Base-by-base conservation (phyloP, 2,329 filamentous ascomycete genomes). In the Xylariaceae sp. region DNA sequence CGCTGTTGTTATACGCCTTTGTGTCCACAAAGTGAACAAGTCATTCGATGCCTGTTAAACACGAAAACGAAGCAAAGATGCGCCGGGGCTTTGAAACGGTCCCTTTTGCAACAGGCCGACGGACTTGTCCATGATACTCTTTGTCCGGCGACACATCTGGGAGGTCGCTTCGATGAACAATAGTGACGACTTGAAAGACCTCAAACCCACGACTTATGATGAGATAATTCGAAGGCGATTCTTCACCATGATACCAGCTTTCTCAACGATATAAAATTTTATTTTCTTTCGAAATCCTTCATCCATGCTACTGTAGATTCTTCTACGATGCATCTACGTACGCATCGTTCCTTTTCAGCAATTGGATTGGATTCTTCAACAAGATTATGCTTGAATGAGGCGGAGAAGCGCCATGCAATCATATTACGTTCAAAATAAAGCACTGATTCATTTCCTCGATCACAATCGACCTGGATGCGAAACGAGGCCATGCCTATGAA, bases 391-490 rank as follows among this genome's bases (percentile, higher is more conserved):
- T 43, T 23, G 33, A 35, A 44, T 32, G 36, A 37, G 40, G 34
- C 33, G 40, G 47, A 27, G 29, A 17, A 39, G 25, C 25, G 32
- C 33, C 29, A 39, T 33, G 34, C 35, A 39, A 45, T 42, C 41
- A 48, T 44, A 23, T 45, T 37, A 53, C 44, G 40, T 44, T 48
- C 42, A 29, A 17, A 42, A 50, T 37, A 42, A 48, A 42, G 38
- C 48, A 37, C 44, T 27, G 42, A 53, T 38, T 41, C 25, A 23
- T 17, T 21, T 14, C 19, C 7, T 21, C 37, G 44, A 52, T 22
- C 36, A 41, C 17, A 36, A 25, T 40, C 22, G n/a, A 22, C 22
- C 16, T 45, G n/a, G n/a, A n/a, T n/a, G n/a, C n/a, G n/a, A n/a
- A n/a, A n/a, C n/a, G n/a, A n/a, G n/a, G n/a, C n/a, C n/a, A n/a